These are phyloP conservation scores for Stipa capillata DNA, from an alignment of 176 grass and related monocot species.

Conservation along the genomic window DNA sequence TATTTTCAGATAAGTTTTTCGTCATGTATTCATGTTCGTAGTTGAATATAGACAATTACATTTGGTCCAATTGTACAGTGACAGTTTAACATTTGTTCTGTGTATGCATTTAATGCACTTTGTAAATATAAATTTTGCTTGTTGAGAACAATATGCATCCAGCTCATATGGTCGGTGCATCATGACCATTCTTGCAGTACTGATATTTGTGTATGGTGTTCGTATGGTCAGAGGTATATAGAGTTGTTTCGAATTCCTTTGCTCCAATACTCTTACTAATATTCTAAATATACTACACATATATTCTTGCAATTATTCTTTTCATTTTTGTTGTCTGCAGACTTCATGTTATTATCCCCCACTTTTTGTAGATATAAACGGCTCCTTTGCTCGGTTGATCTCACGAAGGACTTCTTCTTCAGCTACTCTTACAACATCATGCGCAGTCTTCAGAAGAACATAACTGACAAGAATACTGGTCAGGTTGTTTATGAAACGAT, in stretches of 20 bases:
- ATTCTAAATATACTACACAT: not conserved
- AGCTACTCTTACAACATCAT: conserved; percentile 99
- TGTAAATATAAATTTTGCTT: conserved; percentile 4
- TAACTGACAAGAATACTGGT: conserved; percentile 46
- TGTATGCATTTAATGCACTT: not conserved
- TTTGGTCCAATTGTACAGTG: not conserved
- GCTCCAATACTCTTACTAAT: not conserved
- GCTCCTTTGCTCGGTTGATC: conserved; percentile 77
- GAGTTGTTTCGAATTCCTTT: conserved; percentile 26
- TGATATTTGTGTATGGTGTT: conserved; percentile 41
- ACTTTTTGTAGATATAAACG: conserved; percentile 76
- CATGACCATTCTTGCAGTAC: conserved; percentile 32
- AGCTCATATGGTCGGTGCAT: conserved; percentile 19
- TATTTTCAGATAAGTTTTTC: not conserved
- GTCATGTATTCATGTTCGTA: conserved; percentile 10
- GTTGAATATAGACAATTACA: not conserved
- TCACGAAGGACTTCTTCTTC: conserved; percentile 99
- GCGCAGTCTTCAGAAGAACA: conserved; percentile 92
- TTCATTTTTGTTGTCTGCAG: not conserved
- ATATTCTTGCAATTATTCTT: not conserved
- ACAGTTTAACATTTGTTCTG: not conserved
- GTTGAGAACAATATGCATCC: conserved; percentile 13
- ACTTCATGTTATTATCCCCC: conserved; percentile 16
- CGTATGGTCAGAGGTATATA: conserved; percentile 52
- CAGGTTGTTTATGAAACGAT: conserved; percentile 83